Conservation (phyloP, 805 yeast genomes). For the Scheffersomyces stipitis region DNA sequence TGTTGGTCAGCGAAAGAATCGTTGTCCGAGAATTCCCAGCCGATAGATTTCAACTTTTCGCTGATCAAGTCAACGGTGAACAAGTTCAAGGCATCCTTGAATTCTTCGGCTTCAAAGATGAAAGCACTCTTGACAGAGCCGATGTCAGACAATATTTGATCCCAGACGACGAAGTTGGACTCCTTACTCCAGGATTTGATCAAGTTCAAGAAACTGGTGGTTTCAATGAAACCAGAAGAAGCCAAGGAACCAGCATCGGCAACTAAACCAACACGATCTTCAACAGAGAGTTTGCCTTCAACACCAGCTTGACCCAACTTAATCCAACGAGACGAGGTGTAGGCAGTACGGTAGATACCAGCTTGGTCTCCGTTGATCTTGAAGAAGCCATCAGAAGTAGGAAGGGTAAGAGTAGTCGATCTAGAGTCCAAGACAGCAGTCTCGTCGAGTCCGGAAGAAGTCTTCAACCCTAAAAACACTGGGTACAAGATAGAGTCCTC, state of each 20-base stretch:
- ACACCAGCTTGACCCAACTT: conserved; percentile 64
- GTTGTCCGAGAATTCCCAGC: conserved; percentile 58
- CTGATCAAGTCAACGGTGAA: conserved; percentile 57
- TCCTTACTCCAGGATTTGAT: conserved; percentile 62
- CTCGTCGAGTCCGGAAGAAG: conserved; percentile 59
- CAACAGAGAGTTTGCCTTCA: conserved; percentile 60
- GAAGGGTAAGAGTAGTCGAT: conserved; percentile 41
- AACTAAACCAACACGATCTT: conserved; percentile 76
- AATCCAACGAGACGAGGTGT: conserved; percentile 66
- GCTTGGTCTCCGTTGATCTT: conserved; percentile 73
- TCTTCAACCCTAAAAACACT: conserved; percentile 65
- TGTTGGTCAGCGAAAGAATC: conserved; percentile 64
- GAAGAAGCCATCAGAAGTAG: conserved; percentile 48
- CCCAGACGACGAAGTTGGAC: conserved; percentile 67
- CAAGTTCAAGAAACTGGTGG: conserved; percentile 59
- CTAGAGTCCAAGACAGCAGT: conserved; percentile 51
- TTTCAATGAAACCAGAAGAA: conserved; percentile 65
- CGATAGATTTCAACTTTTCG: conserved; percentile 54
- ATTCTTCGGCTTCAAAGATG: conserved; percentile 50
- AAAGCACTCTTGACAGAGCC: conserved; percentile 52
- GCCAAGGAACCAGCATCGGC: conserved; percentile 78
- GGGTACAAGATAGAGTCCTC: conserved; percentile 72
- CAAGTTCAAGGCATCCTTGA: conserved; percentile 47
- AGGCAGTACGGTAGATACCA: conserved; percentile 75
- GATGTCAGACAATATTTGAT: conserved; percentile 52